Evolutionary conservation across 169 alveolate genomes (phyloP).

Genomic region (Babesia ovis): DNA sequence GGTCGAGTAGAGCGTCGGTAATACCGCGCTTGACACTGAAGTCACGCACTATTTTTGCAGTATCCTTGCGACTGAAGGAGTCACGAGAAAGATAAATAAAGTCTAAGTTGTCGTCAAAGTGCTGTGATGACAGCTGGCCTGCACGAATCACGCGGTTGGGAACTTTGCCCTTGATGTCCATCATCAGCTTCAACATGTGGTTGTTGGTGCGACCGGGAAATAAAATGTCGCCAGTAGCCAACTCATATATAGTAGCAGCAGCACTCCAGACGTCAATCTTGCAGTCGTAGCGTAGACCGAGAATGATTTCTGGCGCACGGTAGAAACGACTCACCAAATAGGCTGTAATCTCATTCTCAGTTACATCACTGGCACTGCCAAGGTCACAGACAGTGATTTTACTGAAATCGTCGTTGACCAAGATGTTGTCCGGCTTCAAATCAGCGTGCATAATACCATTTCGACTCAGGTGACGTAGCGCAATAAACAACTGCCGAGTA

Average conservation of each 20-base stretch:
- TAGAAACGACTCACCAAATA: slow-evolving; percentile 94
- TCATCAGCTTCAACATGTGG: slow-evolving; percentile 93
- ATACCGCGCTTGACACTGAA: slow-evolving; percentile 78
- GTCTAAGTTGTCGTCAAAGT: slow-evolving; percentile 82
- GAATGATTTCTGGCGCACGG: slow-evolving; percentile 98
- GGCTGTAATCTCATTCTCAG: slow-evolving; percentile 89
- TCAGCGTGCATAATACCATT: slow-evolving; percentile 86
- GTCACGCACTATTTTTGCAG: slow-evolving; percentile 75
- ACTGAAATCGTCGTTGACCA: slow-evolving; percentile 84
- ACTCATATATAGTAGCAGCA: slow-evolving; percentile 94
- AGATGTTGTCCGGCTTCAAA: slow-evolving; percentile 93
- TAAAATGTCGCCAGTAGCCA: slow-evolving; percentile 95
- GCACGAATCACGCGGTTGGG: slow-evolving; percentile 88
- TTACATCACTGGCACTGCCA: slow-evolving; percentile 91
- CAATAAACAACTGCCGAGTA: slow-evolving; percentile 82
- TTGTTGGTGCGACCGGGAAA: slow-evolving; percentile 94
- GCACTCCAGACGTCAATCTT: slow-evolving; percentile 96
- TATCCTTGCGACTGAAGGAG: slow-evolving; percentile 80
- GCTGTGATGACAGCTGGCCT: slow-evolving; percentile 84
- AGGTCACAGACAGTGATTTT: slow-evolving; percentile 94
- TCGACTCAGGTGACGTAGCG: slow-evolving; percentile 79
- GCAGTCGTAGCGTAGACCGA: slow-evolving; percentile 90
- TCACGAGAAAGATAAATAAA: slow-evolving; percentile 77
- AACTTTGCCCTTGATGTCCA: slow-evolving; percentile 93
- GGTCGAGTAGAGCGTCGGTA: slow-evolving; percentile 79